Evolutionary conservation across 257 asterid genomes (phyloP).

Genomic region (Datura wrightii): DNA sequence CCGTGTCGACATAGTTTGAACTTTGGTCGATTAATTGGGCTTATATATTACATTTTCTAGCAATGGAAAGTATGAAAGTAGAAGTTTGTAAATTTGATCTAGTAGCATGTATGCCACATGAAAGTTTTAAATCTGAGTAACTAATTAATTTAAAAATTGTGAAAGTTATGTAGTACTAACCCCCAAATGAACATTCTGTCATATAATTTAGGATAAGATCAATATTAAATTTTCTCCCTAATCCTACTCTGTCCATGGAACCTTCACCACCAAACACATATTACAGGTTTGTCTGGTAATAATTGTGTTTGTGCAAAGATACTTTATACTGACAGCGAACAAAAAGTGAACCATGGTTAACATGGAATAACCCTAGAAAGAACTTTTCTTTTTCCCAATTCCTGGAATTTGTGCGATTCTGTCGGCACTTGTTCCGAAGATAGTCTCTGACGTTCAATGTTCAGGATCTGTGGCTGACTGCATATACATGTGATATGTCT

Average conservation of each 20-base stretch:
- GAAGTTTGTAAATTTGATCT: slow-evolving; percentile 5
- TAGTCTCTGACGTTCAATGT: neutral
- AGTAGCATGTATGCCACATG: neutral
- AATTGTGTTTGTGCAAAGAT: neutral
- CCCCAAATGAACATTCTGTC: neutral
- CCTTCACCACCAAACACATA: slow-evolving; percentile 12
- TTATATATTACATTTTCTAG: neutral
- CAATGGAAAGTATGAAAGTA: neutral
- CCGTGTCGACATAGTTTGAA: neutral
- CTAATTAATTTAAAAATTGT: neutral
- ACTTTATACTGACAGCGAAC: neutral
- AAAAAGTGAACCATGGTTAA: neutral
- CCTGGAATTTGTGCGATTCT: neutral
- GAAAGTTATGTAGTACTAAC: neutral
- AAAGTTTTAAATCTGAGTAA: neutral
- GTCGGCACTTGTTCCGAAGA: neutral
- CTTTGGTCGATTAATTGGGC: neutral
- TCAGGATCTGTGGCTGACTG: neutral
- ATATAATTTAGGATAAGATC: neutral
- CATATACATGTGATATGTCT: neutral
- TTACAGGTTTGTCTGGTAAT: neutral
- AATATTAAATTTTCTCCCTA: neutral
- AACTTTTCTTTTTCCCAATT: slow-evolving; percentile 7
- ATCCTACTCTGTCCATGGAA: neutral
- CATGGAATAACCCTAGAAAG: neutral